phyloP scores from a whole-genome alignment of 768 basidiomycete species.

The Trichaptum fuscoviolaceum region DNA sequence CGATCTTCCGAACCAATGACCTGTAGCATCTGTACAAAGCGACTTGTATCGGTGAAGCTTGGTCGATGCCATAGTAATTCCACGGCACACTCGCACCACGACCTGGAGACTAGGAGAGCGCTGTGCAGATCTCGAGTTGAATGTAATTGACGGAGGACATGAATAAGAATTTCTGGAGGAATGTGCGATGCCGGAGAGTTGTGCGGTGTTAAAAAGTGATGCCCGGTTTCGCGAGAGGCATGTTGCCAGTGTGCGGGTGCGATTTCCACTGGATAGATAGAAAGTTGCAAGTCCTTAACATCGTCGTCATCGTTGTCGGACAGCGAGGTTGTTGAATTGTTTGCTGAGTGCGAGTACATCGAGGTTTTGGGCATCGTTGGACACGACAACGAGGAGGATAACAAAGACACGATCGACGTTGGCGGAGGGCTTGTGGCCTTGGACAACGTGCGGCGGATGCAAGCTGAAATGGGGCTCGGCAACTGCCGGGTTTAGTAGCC shows the following conservation, averaged over 20 bases:
- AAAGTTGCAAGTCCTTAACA: slow-evolving; percentile 20
- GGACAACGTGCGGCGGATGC: slow-evolving; percentile 1
- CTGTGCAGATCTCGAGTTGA: slow-evolving; percentile 67
- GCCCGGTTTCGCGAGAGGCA: slow-evolving; percentile 16
- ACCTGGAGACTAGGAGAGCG: slow-evolving; percentile 75
- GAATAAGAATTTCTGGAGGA: slow-evolving; percentile 89
- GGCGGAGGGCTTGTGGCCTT: not conserved
- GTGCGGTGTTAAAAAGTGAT: slow-evolving; percentile 21
- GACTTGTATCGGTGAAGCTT: slow-evolving; percentile 58
- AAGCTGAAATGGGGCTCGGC: slow-evolving; percentile 1
- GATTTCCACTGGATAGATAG: slow-evolving; percentile 18
- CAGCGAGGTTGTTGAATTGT: slow-evolving; percentile 61
- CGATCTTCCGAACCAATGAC: slow-evolving; percentile 59
- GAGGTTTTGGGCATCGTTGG: slow-evolving; percentile 5
- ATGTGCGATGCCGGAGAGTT: slow-evolving; percentile 60
- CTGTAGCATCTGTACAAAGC: slow-evolving; percentile 73
- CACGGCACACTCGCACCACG: slow-evolving; percentile 95
- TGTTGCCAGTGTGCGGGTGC: slow-evolving; percentile 65
- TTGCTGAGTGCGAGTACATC: slow-evolving; percentile 12
- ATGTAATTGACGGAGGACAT: slow-evolving; percentile 83
- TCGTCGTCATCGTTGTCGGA: slow-evolving; percentile 72
- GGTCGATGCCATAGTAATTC: slow-evolving; percentile 95
- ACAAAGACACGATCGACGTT: not conserved
- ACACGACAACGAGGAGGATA: not conserved
- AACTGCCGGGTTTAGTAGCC: not conserved